Base-by-base conservation (phyloP, 768 basidiomycete species). In the Russula compacta region DNA sequence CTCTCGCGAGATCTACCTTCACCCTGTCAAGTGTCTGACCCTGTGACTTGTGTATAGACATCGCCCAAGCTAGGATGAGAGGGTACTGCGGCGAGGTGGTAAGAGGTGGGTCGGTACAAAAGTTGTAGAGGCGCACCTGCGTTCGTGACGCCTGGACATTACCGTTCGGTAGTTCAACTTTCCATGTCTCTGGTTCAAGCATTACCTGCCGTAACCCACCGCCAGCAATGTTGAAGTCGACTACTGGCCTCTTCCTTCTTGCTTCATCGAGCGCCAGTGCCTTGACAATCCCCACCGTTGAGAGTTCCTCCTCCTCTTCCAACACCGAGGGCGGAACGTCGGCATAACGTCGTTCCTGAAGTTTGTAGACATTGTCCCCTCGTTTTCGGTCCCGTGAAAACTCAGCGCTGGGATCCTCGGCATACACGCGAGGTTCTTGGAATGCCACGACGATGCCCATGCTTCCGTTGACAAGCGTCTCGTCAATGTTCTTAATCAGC, bases 41-140 rank as follows among this genome's bases (percentile, higher is more conserved):
- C 72, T 99, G 97, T 11, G 89, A 90, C 71, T 99, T 99, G 73
- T 99, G 97, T 64, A 98, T 98, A 50, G 88, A 91, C 92, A 98
- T 95, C 0, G 95, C 95, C 95, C 95, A 98, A 0, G 95, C 81
- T 42, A 95, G 78, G 61, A 97, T 94, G 29, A 98, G 71, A 0
- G 92, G 92, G 2, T 95, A 71, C 91, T 95, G 66, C 10, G 9
- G 32, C 12, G 21, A 11, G 38, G 17, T n/a, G 35, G 48, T 47
- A n/a, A 59, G 40, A 46, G 21, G 24, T 11, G 35, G 43, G 39
- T 21, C 4, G 53, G 24, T 44, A 52, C 15, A 56, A 43, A 29
- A 35, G 14, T 49, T 44, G 9, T 21, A 32, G 24, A 56, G 24
- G 29, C 79, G 32, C 56, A 94, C 91, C 82, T 98, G 95, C 2